Evolutionary conservation across 768 basidiomycete genomes (phyloP).

Genomic region (Gelatoporia subvermispora): DNA sequence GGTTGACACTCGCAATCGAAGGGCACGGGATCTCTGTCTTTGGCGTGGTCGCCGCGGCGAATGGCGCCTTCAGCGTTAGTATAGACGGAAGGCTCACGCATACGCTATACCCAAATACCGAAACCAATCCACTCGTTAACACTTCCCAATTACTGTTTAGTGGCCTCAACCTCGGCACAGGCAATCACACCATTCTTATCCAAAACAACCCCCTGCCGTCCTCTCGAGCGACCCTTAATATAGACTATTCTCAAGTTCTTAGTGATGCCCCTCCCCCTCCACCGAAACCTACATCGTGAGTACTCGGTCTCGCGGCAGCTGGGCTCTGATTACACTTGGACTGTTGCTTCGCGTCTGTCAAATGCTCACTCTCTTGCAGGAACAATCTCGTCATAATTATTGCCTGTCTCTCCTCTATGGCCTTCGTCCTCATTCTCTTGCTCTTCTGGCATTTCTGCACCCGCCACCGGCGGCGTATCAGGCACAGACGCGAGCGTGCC

Average conservation of each 20-base stretch:
- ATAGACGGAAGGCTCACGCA: constrained; percentile 4
- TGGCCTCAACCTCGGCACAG: neutral
- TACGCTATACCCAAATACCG: constrained; percentile 5
- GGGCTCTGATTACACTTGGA: neutral
- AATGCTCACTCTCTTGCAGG: neutral
- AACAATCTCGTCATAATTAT: constrained; percentile 2
- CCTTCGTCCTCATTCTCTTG: constrained; percentile 5
- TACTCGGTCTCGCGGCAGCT: neutral
- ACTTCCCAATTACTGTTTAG: constrained; percentile 2
- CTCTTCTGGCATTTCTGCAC: constrained; percentile 2
- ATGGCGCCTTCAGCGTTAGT: constrained; percentile 7
- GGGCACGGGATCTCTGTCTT: constrained; percentile 9
- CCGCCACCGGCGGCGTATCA: neutral
- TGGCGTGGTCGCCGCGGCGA: constrained; percentile 3
- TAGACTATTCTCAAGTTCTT: neutral
- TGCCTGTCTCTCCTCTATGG: constrained; percentile 1
- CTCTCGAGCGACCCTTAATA: constrained; percentile 1
- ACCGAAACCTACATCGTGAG: too few relatives aligned
- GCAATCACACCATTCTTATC: constrained; percentile 1
- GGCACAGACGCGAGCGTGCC: neutral
- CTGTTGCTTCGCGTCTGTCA: neutral
- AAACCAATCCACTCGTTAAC: neutral
- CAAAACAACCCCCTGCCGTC: constrained; percentile 9
- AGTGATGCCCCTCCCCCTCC: neutral
- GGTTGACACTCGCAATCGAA: neutral